Percentiles rank a stretch among this genome's conserved stretches.
These are phyloP conservation scores for Scutellaria barbata DNA, from an alignment of 257 asterid genomes.

Conservation along the genomic window DNA sequence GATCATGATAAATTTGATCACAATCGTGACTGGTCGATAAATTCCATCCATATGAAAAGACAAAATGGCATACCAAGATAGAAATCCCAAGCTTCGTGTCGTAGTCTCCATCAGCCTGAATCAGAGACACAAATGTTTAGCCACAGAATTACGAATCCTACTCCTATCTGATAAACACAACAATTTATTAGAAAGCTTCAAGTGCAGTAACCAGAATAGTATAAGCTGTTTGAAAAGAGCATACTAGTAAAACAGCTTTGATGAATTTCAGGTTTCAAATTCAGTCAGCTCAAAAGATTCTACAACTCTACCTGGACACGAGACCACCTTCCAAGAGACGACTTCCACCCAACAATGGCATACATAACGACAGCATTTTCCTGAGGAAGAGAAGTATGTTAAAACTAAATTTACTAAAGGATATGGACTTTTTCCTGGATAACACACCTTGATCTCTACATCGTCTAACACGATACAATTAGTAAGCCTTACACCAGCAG, in stretches of 20 bases:
- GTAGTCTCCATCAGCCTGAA: conserved; percentile 81
- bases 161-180: too few relatives aligned
- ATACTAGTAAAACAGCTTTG: not conserved
- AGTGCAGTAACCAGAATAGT: too few relatives aligned
- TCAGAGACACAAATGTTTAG: conserved; percentile 25
- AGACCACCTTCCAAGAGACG: conserved; percentile 82
- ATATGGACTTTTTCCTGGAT: not conserved
- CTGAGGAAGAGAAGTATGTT: conserved; percentile 41
- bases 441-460: conserved; percentile 72
- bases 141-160: not conserved
- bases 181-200: not conserved
- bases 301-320: conserved; percentile 66
- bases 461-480: conserved; percentile 72
- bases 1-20: not conserved
- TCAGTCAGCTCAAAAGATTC: conserved; percentile 3
- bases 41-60: not conserved
- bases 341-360: conserved; percentile 86
- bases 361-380: conserved; percentile 81
- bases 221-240: not conserved
- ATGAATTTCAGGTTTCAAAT: conserved; percentile 6
- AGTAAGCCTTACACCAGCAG: conserved; percentile 75
- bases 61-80: conserved; percentile 54
- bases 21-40: not conserved
- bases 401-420: not conserved
- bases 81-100: conserved; percentile 74